Evolutionary conservation across 2,329 filamentous ascomycete genomes (phyloP).

Genomic region (Zymoseptoria pseudotritici): DNA sequence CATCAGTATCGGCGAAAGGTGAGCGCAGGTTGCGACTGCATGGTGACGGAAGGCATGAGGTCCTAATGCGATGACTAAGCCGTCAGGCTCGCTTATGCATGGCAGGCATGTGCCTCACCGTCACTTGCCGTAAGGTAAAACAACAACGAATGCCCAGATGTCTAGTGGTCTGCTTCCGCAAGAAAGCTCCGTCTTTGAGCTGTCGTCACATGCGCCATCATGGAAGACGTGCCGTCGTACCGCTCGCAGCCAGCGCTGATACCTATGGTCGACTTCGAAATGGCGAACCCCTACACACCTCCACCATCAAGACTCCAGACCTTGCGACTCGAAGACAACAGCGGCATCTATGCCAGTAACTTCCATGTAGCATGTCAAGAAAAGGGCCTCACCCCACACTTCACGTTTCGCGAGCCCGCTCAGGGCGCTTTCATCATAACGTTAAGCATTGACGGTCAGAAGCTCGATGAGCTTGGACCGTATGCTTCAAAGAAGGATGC

Average conservation of each 20-base stretch:
- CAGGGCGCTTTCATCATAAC: slow-evolving; percentile 10
- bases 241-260: slow-evolving; percentile 1
- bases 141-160: not conserved
- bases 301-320: slow-evolving; percentile 7
- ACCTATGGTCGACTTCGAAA: slow-evolving; percentile 16
- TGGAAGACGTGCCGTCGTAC: not conserved
- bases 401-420: slow-evolving; percentile 10
- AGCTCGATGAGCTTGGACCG: slow-evolving; percentile 7
- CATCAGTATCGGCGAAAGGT: no score
- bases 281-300: slow-evolving; percentile 15
- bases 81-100: no score
- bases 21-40: no score
- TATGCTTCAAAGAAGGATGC: slow-evolving; percentile 8
- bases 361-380: slow-evolving; percentile 16
- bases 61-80: no score
- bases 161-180: no score
- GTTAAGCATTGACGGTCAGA: slow-evolving; percentile 7
- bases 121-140: not conserved
- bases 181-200: not conserved
- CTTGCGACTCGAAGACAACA: slow-evolving; percentile 1
- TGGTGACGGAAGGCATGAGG: no score
- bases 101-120: no score
- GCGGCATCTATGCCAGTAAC: slow-evolving; percentile 4
- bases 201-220: not conserved
- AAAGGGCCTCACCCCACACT: slow-evolving; percentile 10